Evolutionary conservation across 108 stramenopile species (phyloP).

Genomic region (Epithemia pelagica): DNA sequence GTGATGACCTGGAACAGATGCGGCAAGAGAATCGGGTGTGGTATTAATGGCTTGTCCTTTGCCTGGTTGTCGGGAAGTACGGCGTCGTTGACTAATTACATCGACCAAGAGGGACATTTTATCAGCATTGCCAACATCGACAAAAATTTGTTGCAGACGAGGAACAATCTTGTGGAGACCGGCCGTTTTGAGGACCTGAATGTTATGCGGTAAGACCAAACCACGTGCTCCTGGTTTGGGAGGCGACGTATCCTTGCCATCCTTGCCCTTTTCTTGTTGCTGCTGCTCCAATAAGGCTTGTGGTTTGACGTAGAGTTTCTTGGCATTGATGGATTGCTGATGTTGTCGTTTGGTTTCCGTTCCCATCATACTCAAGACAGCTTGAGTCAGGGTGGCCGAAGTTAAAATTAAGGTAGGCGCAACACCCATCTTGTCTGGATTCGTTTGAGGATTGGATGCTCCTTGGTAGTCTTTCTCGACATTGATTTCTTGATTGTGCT

Average conservation of each 20-base stretch:
- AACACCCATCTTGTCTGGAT: constrained; percentile 8
- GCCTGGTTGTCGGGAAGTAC: neutral
- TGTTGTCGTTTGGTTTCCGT: constrained; percentile 34
- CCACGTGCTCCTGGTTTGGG: constrained; percentile 20
- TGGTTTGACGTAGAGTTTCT: constrained; percentile 11
- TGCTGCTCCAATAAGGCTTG: neutral
- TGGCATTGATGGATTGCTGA: constrained; percentile 17
- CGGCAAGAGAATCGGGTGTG: constrained; percentile 8
- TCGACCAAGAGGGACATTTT: constrained; percentile 82
- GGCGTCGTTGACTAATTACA: constrained; percentile 25
- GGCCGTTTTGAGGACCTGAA: constrained; percentile 72
- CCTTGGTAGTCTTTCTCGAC: constrained; percentile 26
- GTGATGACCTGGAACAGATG: neutral
- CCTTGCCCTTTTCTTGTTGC: constrained; percentile 1
- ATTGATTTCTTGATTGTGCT: constrained; percentile 9
- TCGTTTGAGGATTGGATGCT: too few relatives aligned
- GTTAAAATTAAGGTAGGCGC: constrained; percentile 85
- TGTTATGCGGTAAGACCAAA: constrained; percentile 45
- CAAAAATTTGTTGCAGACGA: constrained; percentile 80
- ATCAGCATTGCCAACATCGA: constrained; percentile 87
- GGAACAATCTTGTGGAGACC: constrained; percentile 90
- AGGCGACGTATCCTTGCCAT: neutral
- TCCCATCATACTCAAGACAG: constrained; percentile 62
- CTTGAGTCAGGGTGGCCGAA: constrained; percentile 94
- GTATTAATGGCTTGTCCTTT: constrained; percentile 16